Evolutionary conservation across 1,139 yeast genomes (phyloP).

Genomic region (Fermentozyma sake): DNA sequence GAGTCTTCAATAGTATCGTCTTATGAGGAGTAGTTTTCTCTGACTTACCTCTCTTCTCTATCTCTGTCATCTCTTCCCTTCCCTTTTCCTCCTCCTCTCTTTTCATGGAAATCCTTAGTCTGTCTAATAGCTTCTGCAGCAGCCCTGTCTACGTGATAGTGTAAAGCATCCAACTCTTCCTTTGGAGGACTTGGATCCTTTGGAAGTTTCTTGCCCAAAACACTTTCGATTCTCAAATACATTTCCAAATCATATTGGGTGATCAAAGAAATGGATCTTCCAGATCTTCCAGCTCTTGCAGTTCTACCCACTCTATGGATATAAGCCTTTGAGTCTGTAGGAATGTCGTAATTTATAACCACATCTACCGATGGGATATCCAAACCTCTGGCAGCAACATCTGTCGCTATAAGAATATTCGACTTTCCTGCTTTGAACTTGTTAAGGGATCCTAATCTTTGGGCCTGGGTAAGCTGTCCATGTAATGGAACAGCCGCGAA

Average conservation of each 20-base stretch:
- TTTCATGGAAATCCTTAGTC: constrained; percentile 67
- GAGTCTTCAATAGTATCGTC: no score
- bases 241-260: constrained; percentile 93
- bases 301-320: constrained; percentile 98
- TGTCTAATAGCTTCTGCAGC: constrained; percentile 85
- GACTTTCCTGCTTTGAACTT: constrained; percentile 85
- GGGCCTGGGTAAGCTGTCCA: constrained; percentile 90
- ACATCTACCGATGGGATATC: constrained; percentile 95
- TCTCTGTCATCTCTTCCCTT: constrained; percentile 17
- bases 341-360: constrained; percentile 91
- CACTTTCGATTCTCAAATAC: constrained; percentile 83
- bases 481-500: constrained; percentile 90
- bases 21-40: no score
- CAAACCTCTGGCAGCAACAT: constrained; percentile 96
- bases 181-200: constrained; percentile 75
- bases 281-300: constrained; percentile 96
- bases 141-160: constrained; percentile 88
- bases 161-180: constrained; percentile 72
- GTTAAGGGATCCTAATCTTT: constrained; percentile 88
- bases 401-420: constrained; percentile 87
- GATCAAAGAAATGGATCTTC: constrained; percentile 85
- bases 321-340: constrained; percentile 97
- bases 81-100: constrained; percentile 20
- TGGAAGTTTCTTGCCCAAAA: constrained; percentile 72
- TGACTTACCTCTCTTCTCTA: constrained; percentile 13